Percentiles rank a stretch among this genome's conserved stretches.
Conservation (phyloP, 345 rosid genomes). For the rapeseed (Brassica napus) region DNA sequence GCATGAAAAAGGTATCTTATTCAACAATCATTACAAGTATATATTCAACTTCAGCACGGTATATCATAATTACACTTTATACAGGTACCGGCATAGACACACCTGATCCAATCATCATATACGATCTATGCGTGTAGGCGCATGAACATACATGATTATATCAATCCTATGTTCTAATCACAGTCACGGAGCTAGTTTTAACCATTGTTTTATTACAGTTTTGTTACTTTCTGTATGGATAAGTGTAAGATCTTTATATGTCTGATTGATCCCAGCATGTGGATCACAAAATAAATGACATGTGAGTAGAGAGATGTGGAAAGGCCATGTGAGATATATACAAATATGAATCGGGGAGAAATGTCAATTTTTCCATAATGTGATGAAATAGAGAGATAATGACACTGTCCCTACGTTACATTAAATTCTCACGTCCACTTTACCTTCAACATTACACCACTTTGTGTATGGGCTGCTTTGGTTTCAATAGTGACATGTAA, state of each 20-base stretch:
- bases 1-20: constrained; percentile 17
- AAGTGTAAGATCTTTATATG: constrained; percentile 12
- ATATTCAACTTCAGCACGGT: not conserved
- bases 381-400: constrained; percentile 29
- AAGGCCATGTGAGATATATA: constrained; percentile 38
- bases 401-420: constrained; percentile 33
- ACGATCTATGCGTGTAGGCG: not conserved
- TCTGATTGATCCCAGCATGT: constrained; percentile 16
- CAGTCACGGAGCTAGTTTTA: not conserved
- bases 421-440: constrained; percentile 22
- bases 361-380: constrained; percentile 26
- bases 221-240: not conserved
- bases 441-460: constrained; percentile 24
- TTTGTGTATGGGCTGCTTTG: constrained; percentile 16
- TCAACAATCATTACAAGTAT: constrained; percentile 19
- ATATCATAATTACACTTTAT: constrained; percentile 24
- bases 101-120: constrained; percentile 27
- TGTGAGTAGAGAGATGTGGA: constrained; percentile 34
- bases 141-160: not conserved
- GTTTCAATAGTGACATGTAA: constrained; percentile 32
- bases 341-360: constrained; percentile 13
- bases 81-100: constrained; percentile 10
- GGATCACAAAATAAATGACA: constrained; percentile 31
- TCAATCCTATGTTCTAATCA: not conserved
- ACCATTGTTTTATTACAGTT: not conserved